Percentiles rank a stretch among this genome's conserved stretches.
Conservation (phyloP, 495 filamentous ascomycete genomes). For the Penicillium alfredii region DNA sequence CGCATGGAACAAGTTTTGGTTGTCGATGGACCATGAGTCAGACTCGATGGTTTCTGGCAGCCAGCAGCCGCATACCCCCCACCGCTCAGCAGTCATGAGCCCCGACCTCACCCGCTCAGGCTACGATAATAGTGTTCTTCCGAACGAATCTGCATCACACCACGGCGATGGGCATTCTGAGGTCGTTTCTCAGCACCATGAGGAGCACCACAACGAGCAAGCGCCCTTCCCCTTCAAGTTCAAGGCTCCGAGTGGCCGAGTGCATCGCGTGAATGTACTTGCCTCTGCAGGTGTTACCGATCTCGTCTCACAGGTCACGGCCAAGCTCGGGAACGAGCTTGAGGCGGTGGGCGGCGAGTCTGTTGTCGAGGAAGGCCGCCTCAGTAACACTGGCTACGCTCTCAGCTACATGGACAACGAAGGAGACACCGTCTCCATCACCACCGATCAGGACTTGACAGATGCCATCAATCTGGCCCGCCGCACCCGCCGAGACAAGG, state of each 20-base stretch:
- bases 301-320: constrained; percentile 69
- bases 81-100: constrained; percentile 67
- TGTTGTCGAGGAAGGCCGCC: constrained; percentile 64
- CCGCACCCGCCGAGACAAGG: constrained; percentile 74
- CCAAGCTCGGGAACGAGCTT: constrained; percentile 83
- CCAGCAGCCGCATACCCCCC: constrained; percentile 53
- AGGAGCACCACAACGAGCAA: constrained; percentile 53
- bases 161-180: constrained; percentile 75
- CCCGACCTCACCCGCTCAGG: constrained; percentile 61
- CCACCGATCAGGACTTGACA: constrained; percentile 85
- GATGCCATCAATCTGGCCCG: constrained; percentile 85
- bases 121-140: constrained; percentile 76
- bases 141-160: constrained; percentile 91
- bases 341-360: constrained; percentile 81
- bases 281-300: constrained; percentile 75
- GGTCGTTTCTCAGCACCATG: constrained; percentile 46
- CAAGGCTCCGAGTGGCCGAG: constrained; percentile 93
- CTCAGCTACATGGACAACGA: constrained; percentile 97
- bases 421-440: constrained; percentile 95
- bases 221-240: constrained; percentile 96
- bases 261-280: constrained; percentile 83
- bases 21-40: constrained; percentile 92
- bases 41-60: constrained; percentile 95
- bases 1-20: constrained; percentile 99
- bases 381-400: constrained; percentile 79